phyloP scores from a whole-genome alignment of 2,329 filamentous ascomycete species.

The Fusarium torreyae region DNA sequence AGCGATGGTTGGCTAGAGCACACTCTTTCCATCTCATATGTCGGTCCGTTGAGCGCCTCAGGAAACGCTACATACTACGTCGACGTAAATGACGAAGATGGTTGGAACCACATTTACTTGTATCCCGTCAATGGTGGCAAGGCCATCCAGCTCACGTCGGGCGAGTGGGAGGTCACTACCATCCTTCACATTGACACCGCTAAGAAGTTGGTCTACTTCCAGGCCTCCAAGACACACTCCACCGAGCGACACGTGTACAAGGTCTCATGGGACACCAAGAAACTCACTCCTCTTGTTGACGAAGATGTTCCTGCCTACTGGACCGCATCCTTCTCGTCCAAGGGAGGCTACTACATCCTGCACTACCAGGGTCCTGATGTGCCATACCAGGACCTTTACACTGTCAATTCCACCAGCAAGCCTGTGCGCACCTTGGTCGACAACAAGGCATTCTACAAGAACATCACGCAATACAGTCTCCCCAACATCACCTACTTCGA shows the following conservation, averaged over 20 bases:
- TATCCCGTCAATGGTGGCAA: conserved; percentile 70
- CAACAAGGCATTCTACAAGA: conserved; percentile 70
- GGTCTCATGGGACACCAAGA: conserved; percentile 69
- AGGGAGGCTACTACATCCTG: conserved; percentile 75
- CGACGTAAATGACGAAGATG: conserved; percentile 76
- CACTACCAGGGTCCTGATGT: conserved; percentile 76
- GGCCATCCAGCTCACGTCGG: conserved; percentile 71
- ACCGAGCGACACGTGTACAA: conserved; percentile 79
- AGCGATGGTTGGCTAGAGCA: conserved; percentile 75
- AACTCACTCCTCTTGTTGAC: conserved; percentile 73
- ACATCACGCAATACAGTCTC: conserved; percentile 72
- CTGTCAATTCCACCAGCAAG: conserved; percentile 65
- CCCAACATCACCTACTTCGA: conserved; percentile 76
- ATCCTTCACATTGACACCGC: conserved; percentile 73
- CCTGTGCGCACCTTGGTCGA: conserved; percentile 72
- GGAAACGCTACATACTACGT: conserved; percentile 69
- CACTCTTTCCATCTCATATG: conserved; percentile 68
- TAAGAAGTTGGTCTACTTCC: conserved; percentile 73
- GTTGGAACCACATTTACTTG: conserved; percentile 79
- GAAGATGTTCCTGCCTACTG: conserved; percentile 71
- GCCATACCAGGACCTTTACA: conserved; percentile 78
- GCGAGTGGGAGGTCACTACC: conserved; percentile 75
- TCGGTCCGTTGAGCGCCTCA: conserved; percentile 61
- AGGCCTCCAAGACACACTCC: conserved; percentile 75
- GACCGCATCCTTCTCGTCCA: conserved; percentile 75